Percentiles rank a stretch among this genome's conserved stretches.
phyloP scores from a whole-genome alignment of 371 early-diverging fungal genomes.

The Umbelopsis sp. region DNA sequence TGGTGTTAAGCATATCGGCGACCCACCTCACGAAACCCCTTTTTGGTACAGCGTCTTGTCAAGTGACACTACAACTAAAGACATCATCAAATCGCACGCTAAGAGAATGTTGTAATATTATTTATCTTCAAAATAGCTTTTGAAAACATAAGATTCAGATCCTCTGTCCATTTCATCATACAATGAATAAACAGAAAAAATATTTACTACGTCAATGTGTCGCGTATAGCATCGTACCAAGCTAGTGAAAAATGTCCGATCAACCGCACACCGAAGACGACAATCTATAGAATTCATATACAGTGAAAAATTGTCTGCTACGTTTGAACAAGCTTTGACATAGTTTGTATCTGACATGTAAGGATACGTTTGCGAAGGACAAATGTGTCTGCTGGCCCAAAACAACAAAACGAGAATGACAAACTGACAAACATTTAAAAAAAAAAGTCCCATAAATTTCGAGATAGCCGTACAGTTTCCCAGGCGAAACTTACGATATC shows the following conservation, averaged over 20 bases:
- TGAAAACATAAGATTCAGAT: too few species aligned
- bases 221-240: background rate
- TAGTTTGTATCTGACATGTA: too few species aligned
- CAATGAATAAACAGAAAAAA: background rate
- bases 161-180: background rate
- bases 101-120: background rate
- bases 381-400: too few species aligned
- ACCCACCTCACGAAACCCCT: constrained; percentile 22
- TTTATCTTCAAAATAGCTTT: background rate
- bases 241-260: background rate
- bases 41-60: constrained; percentile 18
- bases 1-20: constrained; percentile 8
- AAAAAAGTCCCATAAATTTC: background rate
- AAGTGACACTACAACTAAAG: constrained; percentile 12
- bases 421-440: too few species aligned
- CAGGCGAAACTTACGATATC: background rate
- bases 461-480: background rate
- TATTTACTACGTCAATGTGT: background rate
- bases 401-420: too few species aligned
- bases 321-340: too few species aligned
- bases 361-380: too few species aligned
- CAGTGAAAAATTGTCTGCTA: too few species aligned
- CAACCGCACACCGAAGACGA: background rate
- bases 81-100: background rate
- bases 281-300: background rate